Evolutionary conservation across 2,329 filamentous ascomycete genomes (phyloP), one percentile per base, ranked within the genome.

Genomic region (Stachybotrys chlorohalonatus): DNA sequence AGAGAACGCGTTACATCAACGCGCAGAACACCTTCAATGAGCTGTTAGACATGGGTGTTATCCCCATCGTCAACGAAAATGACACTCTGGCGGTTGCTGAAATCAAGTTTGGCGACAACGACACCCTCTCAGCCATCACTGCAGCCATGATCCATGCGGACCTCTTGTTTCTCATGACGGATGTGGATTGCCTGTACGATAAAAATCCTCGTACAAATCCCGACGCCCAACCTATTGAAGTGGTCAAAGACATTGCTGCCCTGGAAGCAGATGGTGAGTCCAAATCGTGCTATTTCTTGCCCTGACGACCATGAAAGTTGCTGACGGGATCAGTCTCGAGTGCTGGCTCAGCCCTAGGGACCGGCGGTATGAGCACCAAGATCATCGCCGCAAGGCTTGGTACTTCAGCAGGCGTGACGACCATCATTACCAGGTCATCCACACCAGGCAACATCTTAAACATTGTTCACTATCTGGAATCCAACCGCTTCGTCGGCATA

Each of bases 81-180:
- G 94, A 99, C 70, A 99, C 94, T 3, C 76, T 99, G 54, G 90
- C 92, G 30, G 94, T 99, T 60, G 89, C 93, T 49, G 94, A 99
- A 80, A 99, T 99, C 75, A 97, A 97, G 77, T 99, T 99, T 67
- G 94, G 94, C 61, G 94, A 99, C 77, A 99, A 99, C 64, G 94
- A 99, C 71, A 99, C 94, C 1, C 78, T 99, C 50, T 96, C 91
- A 11, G 94, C 94, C 55, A 96, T 99, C 63, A 96, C 94, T 0
- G 90, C 94, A 1, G 94, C 89, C 61, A 97, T 97, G 91, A 89
- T 97, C 17, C 90, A 96, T 65, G 94, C 94, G 52, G 92, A 99
- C 66, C 90, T 96, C 64, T 80, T 99, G 9, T 99, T 99, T 72
- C 80, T 99, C 59, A 97, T 99, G 94, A 99, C 94, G 1, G 94